Percentiles rank a stretch among this genome's conserved stretches.
These are phyloP conservation scores for Amanita jacksonii DNA, from an alignment of 768 basidiomycete species.

Conservation along the genomic window DNA sequence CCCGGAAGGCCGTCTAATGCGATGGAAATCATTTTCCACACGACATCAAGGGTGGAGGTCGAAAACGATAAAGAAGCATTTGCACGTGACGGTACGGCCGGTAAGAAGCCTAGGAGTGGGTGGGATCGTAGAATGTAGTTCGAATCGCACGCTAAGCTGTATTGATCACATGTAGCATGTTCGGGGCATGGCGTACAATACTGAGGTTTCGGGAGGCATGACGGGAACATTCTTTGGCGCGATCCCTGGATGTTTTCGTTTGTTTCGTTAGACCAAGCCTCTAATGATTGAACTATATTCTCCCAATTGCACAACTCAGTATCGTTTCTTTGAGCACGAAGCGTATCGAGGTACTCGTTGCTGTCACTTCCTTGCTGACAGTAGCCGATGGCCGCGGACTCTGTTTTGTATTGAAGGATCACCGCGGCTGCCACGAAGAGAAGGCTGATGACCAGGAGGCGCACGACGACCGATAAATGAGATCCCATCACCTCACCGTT, in stretches of 20 bases:
- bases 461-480: slow-evolving; percentile 24
- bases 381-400: slow-evolving; percentile 67
- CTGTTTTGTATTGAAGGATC: slow-evolving; percentile 46
- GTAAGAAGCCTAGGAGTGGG: slow-evolving; percentile 43
- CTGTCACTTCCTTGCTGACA: slow-evolving; percentile 58
- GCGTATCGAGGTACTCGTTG: slow-evolving; percentile 42
- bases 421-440: slow-evolving; percentile 24
- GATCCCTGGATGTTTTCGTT: slow-evolving; percentile 20
- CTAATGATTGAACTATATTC: slow-evolving; percentile 28
- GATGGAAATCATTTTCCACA: slow-evolving; percentile 38
- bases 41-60: slow-evolving; percentile 27
- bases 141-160: slow-evolving; percentile 53
- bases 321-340: slow-evolving; percentile 35
- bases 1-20: slow-evolving; percentile 63
- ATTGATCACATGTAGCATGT: slow-evolving; percentile 52
- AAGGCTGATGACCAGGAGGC: slow-evolving; percentile 32
- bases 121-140: slow-evolving; percentile 62
- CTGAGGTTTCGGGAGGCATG: slow-evolving; percentile 50
- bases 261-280: background rate
- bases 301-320: slow-evolving; percentile 47
- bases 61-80: slow-evolving; percentile 30
- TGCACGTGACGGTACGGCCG: slow-evolving; percentile 25
- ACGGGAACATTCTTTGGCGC: slow-evolving; percentile 46
- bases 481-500: background rate
- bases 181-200: slow-evolving; percentile 66